Evolutionary conservation across 2,329 filamentous ascomycete species (phyloP), one percentile per base, ranked within the genome.

Genomic region (Westerdykella aurantiaca): DNA sequence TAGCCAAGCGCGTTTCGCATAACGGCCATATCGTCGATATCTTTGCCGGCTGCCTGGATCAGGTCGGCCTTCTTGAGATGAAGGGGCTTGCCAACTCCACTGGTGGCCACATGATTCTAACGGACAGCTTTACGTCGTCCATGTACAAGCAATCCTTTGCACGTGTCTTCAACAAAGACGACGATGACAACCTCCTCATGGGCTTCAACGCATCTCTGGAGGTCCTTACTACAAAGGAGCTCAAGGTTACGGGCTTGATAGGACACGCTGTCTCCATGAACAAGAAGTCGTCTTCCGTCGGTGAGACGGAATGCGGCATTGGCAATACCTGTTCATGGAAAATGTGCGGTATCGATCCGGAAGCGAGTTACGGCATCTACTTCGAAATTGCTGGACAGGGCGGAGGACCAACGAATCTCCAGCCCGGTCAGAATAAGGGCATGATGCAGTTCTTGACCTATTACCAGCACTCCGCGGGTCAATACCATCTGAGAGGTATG

Each of bases 111-210:
- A 98, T 98, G 85, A 94, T 98, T 51, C 73, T 98, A 52, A 97
- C 93, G 1, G 93, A 98, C 68, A 96, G 90, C 67, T 98, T 98
- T 67, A 97, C 91, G 4, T 94, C 93, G 0, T 97, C 91, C 46
- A 96, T 98, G 84, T 98, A 97, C 77, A 96, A 93, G 73, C 93
- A 98, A 67, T 97, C 93, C 0, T 98, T 98, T 61, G 85, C 95
- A 41, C 85, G 94, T 46, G 83, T 98, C 14, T 98, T 98, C 63
- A 93, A 98, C 66, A 96, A 96, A 70, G 93, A 98, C 63, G 88
- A 79, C 1, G 85, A 95, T 46, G 93, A 96, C 54, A 95, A 96
- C 64, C 78, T 98, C 12, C 72, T 95, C 9, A 98, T 98, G 93
- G 93, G 89, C 37, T 98, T 98, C 75, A 98, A 98, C 63, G 93